phyloP scores from a whole-genome alignment of 345 rosid species.

The Carallia pectinifolia region DNA sequence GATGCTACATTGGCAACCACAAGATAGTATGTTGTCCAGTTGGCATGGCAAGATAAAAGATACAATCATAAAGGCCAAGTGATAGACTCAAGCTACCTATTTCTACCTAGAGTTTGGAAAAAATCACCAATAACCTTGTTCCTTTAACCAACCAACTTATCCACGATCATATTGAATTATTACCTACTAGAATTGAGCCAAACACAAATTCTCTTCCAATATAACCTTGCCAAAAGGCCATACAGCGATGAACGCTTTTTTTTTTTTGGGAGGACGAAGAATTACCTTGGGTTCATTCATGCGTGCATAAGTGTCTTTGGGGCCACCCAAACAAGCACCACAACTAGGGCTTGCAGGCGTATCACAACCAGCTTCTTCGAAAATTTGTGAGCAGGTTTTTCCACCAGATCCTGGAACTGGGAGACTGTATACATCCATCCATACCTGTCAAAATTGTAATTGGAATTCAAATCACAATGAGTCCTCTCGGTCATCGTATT shows the following conservation, averaged over 20 bases:
- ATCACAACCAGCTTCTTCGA: slow-evolving; percentile 98
- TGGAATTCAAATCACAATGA: background rate
- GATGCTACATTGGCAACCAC: too few species aligned
- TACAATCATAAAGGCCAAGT: too few species aligned
- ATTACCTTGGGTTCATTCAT: slow-evolving; percentile 82
- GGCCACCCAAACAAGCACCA: slow-evolving; percentile 99
- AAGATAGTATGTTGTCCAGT: too few species aligned
- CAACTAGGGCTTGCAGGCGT: slow-evolving; percentile 94
- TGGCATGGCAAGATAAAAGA: too few species aligned
- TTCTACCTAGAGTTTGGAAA: too few species aligned
- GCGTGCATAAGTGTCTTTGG: slow-evolving; percentile 89
- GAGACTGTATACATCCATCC: slow-evolving; percentile 84
- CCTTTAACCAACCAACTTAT: too few species aligned
- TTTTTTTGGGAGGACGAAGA: background rate
- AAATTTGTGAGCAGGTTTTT: slow-evolving; percentile 92
- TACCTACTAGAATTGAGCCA: too few species aligned
- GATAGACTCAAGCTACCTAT: too few species aligned
- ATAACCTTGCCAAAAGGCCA: background rate
- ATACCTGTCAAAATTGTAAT: slow-evolving; percentile 48
- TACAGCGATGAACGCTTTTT: background rate
- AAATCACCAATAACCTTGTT: too few species aligned
- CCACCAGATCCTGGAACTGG: slow-evolving; percentile 97
- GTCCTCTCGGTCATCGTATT: background rate
- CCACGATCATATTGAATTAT: too few species aligned
- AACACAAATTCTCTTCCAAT: too few species aligned